Base-by-base conservation (phyloP, 73 alveolate species). In the Tetrahymena malaccensis region DNA sequence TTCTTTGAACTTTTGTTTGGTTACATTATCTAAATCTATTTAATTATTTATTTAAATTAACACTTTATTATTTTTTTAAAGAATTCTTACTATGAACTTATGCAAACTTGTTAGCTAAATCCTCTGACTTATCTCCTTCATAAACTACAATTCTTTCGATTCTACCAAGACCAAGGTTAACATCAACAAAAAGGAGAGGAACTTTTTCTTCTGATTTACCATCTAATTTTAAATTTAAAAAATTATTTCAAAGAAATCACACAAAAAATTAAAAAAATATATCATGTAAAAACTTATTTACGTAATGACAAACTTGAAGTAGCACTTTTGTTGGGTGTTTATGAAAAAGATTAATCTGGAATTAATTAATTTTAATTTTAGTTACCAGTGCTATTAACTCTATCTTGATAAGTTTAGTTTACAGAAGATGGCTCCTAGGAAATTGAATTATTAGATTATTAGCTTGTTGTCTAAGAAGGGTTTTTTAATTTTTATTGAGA, bases 131-230 rank as follows among this genome's bases (percentile, higher is more conserved):
- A 70, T 98, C 99, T 25, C 99, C 99, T 89, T 97, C 99, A 94
- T 97, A 98, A 21, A 98, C 99, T 70, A 97, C 98, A n/a, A 98
- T 98, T 94, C 98, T 97, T 94, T 98, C 98, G 27, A 98, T 96
- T 70, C 97, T 97, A 12, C 99, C 99, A 94, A 98, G 99, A 15
- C 99, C 98, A 58, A 98, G 97, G 97, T 98, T 98, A 27, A 98
- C 99, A 98, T 98, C 99, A 0, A 98, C 98, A 94, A 97, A 97
- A 43, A 98, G 96, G 34, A 97, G 96, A 34, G 99, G 99, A 34
- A 43, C 94, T 85, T 85, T 70, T n/a, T 70, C 89, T 70, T 70
- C 89, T 70, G 89, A 70, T 70, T 70, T 70, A 19, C 13, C 31
- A 70, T 70, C 89, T 70, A 27, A 19, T n/a, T 27, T 19, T 11